Conservation (phyloP, 1,139 yeast species). For the Geotrichum bryndzae region DNA sequence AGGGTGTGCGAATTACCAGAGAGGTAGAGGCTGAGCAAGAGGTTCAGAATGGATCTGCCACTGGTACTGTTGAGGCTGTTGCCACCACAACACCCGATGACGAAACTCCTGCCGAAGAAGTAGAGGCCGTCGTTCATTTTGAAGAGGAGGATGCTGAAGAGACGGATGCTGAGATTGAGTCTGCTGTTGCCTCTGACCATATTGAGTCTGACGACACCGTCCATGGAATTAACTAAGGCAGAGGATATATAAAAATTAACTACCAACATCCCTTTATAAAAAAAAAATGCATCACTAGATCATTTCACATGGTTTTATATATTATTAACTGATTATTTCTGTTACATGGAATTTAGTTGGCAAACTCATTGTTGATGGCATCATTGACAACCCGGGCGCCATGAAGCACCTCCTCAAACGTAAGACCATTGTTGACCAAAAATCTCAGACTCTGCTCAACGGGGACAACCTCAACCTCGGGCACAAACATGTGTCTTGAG, state of each 20-base stretch:
- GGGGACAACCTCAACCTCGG: conserved; percentile 73
- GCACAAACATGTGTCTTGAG: conserved; percentile 61
- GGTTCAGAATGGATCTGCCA: not conserved
- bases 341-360: not conserved
- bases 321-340: not conserved
- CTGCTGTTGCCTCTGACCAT: not conserved
- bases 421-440: conserved; percentile 51
- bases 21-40: not conserved
- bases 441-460: conserved; percentile 62
- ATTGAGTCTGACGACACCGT: not conserved
- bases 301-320: not conserved
- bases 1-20: not conserved
- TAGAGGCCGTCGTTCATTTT: not conserved
- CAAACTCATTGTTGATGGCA: conserved; percentile 11
- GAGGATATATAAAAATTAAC: not conserved
- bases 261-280: no score
- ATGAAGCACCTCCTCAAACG: conserved; percentile 42
- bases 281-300: no score
- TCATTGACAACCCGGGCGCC: conserved; percentile 12
- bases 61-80: not conserved
- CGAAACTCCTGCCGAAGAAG: not conserved
- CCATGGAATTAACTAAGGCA: not conserved
- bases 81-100: not conserved
- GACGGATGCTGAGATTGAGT: not conserved
- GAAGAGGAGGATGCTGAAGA: not conserved